phyloP scores from a whole-genome alignment of 257 asterid species.

The Nicotiana undulata region DNA sequence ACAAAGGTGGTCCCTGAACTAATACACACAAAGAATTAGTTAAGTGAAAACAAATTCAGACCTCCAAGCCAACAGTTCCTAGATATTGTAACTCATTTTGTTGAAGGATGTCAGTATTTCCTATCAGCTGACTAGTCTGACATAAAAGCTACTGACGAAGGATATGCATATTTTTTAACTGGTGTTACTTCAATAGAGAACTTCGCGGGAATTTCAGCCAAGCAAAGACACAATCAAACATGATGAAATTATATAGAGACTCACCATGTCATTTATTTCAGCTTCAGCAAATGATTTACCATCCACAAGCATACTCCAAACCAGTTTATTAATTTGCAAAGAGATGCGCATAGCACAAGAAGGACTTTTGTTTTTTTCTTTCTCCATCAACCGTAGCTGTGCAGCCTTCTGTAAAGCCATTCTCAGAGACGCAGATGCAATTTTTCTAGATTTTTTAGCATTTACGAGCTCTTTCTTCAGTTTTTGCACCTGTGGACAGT shows the following conservation, averaged over 20 bases:
- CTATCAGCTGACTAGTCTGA: not conserved
- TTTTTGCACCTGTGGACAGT: conserved; percentile 53
- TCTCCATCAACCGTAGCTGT: conserved; percentile 82
- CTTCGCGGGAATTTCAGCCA: not conserved
- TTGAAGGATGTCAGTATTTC: not conserved
- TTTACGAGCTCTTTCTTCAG: conserved; percentile 72
- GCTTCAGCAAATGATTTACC: conserved; percentile 99
- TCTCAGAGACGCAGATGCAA: conserved; percentile 83
- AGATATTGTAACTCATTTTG: not conserved
- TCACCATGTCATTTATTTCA: conserved; percentile 96
- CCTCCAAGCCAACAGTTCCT: not conserved
- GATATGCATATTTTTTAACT: not conserved
- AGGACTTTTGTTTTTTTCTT: conserved; percentile 95
- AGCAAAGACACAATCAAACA: not conserved
- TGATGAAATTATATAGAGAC: conserved; percentile 12
- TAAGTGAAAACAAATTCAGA: not conserved
- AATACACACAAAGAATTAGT: not conserved
- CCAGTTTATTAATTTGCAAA: conserved; percentile 82
- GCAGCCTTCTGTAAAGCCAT: conserved; percentile 97
- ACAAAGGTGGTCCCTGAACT: not conserved
- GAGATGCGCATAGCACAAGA: conserved; percentile 98
- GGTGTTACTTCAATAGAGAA: not conserved
- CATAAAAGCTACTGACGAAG: conserved; percentile 2
- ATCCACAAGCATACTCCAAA: conserved; percentile 96
- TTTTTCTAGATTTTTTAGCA: conserved; percentile 79